Base-by-base conservation (phyloP, 2,329 filamentous ascomycete genomes). In the Diaporthe nobilis region DNA sequence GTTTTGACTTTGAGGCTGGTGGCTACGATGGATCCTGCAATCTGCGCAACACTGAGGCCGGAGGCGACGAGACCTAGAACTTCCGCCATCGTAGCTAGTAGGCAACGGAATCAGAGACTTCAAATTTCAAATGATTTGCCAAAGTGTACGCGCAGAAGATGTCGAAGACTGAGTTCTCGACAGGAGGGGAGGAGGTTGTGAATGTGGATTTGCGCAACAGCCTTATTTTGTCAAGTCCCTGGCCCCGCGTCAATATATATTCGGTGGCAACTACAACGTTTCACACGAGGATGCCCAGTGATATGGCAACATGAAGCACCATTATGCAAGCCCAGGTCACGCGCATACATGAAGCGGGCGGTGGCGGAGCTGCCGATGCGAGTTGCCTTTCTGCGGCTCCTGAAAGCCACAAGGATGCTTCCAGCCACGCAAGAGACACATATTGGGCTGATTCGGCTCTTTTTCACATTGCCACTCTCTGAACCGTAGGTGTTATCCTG, bases 111-210 rank as follows among this genome's bases (percentile, higher is more conserved):
- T 9, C 44, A 28, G 10, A 20, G 4, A 2, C 4, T 1, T n/a
- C 2, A 4, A 34, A 22, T 0, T 10, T 34, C 3, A 57, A n/a
- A 34, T n/a, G 1, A 1, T 37, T 13, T 37, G 8, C 7, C 20
- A 3, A 17, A 37, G 6, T 58, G 10, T 37, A 22, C 17, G 44
- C 8, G 7, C 7, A 22, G 28, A 20, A 37, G 22, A 58, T 31
- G 17, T 17, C 15, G 55, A 37, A 34, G 15, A 58, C n/a, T 22
- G 31, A 63, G 13, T 42, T 13, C 3, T 49, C 17, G 4, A 8
- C 10, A 25, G 5, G 15, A 5, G 9, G 1, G 47, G 25, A n/a
- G 42, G 6, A 12, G 37, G 1, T 39, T 13, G 25, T 12, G 25
- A 34, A 12, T n/a, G 28, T 31, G 17, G n/a, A 20, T 10, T 20